phyloP scores from a whole-genome alignment of 345 rosid genomes.

The Cochlearia excelsa region DNA sequence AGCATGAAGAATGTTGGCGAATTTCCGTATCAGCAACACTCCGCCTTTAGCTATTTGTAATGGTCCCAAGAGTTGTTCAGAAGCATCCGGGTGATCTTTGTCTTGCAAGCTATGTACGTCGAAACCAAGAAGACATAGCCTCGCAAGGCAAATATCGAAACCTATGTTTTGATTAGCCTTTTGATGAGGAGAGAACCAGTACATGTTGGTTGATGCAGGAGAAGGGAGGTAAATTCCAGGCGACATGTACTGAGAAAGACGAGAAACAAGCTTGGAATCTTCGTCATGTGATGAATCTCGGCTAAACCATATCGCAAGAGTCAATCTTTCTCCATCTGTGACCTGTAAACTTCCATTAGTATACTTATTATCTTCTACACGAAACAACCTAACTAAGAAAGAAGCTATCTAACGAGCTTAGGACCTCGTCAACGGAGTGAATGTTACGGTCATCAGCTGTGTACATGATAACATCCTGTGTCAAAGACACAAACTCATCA shows the following conservation, averaged over 20 bases:
- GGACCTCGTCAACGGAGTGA: constrained; percentile 92
- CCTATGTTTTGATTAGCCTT: constrained; percentile 42
- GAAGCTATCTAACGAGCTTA: not conserved
- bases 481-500: constrained; percentile 10
- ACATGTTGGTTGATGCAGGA: constrained; percentile 78
- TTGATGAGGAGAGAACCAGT: constrained; percentile 59
- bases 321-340: constrained; percentile 75
- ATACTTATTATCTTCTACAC: constrained; percentile 9
- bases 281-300: constrained; percentile 77
- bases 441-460: constrained; percentile 81
- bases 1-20: constrained; percentile 63
- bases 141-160: constrained; percentile 67
- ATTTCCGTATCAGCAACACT: constrained; percentile 43
- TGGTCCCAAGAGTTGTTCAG: constrained; percentile 46
- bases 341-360: constrained; percentile 46
- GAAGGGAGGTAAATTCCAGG: constrained; percentile 39
- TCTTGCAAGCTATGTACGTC: constrained; percentile 44
- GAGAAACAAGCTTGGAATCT: constrained; percentile 72
- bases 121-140: constrained; percentile 64
- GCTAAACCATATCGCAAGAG: constrained; percentile 88
- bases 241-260: constrained; percentile 43
- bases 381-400: not conserved
- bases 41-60: constrained; percentile 58
- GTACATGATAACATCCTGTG: constrained; percentile 78
- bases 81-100: constrained; percentile 30